Evolutionary conservation across 805 yeast genomes (phyloP).

Genomic region (Grigorovia jiainica): DNA sequence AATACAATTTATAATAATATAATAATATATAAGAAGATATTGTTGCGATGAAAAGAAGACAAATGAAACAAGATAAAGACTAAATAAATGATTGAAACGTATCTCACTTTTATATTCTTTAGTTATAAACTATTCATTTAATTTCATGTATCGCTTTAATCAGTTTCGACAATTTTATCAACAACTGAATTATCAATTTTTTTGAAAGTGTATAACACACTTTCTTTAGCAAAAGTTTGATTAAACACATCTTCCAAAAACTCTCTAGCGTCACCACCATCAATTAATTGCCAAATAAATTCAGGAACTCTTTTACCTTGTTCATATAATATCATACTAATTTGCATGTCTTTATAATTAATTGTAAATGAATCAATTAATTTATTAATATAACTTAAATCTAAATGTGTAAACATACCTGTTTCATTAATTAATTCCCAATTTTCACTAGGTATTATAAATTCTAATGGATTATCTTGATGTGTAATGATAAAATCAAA

Average conservation of each 20-base stretch:
- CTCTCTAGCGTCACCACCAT: slow-evolving; percentile 3
- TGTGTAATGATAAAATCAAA: slow-evolving; percentile 44
- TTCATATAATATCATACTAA: slow-evolving; percentile 5
- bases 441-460: neutral
- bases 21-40: no score
- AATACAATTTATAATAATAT: no score
- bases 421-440: slow-evolving; percentile 39
- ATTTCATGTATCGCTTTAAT: no score
- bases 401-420: slow-evolving; percentile 35
- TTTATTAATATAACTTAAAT: slow-evolving; percentile 17
- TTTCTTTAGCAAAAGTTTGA: slow-evolving; percentile 16
- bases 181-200: no score
- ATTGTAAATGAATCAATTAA: slow-evolving; percentile 1
- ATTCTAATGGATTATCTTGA: slow-evolving; percentile 2
- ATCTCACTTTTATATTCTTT: no score
- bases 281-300: slow-evolving; percentile 5
- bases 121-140: no score
- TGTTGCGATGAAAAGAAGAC: no score
- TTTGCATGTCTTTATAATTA: neutral
- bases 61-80: no score
- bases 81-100: no score
- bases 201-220: slow-evolving; percentile 26
- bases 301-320: slow-evolving; percentile 12
- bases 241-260: slow-evolving; percentile 12
- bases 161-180: no score